phyloP scores from a whole-genome alignment of 139 green algal genomes.

The Limnomonas spitsbergensis region DNA sequence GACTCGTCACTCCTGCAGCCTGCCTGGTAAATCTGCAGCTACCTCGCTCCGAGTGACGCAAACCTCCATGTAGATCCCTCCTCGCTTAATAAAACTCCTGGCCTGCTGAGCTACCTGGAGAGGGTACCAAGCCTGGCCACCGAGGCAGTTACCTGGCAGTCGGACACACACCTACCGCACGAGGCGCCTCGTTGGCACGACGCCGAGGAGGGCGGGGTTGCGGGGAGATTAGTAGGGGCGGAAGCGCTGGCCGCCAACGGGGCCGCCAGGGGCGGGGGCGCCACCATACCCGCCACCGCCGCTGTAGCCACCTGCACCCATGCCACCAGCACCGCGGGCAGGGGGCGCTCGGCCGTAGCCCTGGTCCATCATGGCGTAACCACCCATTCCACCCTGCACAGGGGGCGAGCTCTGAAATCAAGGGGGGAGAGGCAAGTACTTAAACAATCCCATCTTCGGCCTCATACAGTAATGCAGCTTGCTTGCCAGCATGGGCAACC shows the following conservation, averaged over 20 bases:
- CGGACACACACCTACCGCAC: background rate
- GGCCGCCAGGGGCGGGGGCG: too few relatives aligned
- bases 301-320: background rate
- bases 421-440: too few relatives aligned
- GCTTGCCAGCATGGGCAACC: too few relatives aligned
- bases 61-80: background rate
- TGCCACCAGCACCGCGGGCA: background rate
- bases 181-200: background rate
- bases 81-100: background rate
- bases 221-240: slow-evolving; percentile 4
- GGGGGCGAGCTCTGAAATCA: background rate
- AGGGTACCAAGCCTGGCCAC: too few relatives aligned
- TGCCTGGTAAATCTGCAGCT: too few relatives aligned
- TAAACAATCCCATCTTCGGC: too few relatives aligned
- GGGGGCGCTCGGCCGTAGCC: background rate
- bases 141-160: background rate
- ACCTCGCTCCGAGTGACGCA: background rate
- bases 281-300: background rate
- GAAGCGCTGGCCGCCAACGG: too few relatives aligned
- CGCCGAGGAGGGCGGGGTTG: background rate
- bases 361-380: slow-evolving; percentile 9
- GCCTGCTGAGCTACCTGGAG: too few relatives aligned
- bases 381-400: background rate
- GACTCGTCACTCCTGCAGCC: background rate
- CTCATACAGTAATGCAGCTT: too few relatives aligned